phyloP scores from a whole-genome alignment of 2,329 filamentous ascomycete genomes.

The Dothiorella sarmentorum region DNA sequence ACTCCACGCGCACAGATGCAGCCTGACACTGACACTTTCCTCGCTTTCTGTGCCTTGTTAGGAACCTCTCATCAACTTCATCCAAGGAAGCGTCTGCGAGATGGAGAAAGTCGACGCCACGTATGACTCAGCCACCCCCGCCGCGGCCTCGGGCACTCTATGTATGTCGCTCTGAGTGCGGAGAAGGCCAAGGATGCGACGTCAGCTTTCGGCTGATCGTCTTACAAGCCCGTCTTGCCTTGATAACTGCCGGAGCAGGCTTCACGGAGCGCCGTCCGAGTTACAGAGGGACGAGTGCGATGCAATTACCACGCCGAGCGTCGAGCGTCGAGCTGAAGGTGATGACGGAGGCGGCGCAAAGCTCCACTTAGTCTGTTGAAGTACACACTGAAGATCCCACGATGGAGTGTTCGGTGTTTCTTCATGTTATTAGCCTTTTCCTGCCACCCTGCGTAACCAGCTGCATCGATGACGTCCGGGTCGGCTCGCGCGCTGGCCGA shows the following conservation, averaged over 20 bases:
- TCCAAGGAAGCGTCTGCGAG: background rate
- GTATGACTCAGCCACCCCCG: background rate
- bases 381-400: too few species aligned
- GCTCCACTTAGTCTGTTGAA: background rate
- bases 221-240: background rate
- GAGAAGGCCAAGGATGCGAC: background rate
- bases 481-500: slow-evolving; percentile 7
- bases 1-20: slow-evolving; percentile 1
- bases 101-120: background rate
- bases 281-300: background rate
- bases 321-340: background rate
- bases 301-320: background rate
- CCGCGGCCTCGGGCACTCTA: background rate
- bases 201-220: slow-evolving; percentile 6
- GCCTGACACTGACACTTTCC: background rate
- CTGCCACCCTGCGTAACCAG: too few species aligned
- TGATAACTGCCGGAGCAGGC: slow-evolving; percentile 4
- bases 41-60: background rate
- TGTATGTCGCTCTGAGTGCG: background rate
- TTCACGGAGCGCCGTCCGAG: background rate
- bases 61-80: background rate
- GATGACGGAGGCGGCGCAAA: background rate
- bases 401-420: too few species aligned
- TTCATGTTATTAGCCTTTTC: background rate
- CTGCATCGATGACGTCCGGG: background rate